Evolutionary conservation across 2,329 filamentous ascomycete genomes (phyloP), one percentile per base, ranked within the genome.

Genomic region (Paecilomyces sp.): DNA sequence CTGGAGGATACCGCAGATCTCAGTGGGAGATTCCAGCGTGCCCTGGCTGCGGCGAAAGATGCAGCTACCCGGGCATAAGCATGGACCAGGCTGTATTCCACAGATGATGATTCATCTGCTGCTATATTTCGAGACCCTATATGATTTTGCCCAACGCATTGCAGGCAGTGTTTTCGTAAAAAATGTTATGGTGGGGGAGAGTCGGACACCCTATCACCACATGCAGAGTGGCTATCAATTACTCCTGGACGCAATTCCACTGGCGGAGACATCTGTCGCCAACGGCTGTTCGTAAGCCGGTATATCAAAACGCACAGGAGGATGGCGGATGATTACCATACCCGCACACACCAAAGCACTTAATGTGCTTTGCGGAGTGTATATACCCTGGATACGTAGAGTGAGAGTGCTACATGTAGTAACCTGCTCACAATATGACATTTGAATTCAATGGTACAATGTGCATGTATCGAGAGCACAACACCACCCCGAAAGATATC

Each of bases 1-100:
- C 75, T 99, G 57, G 94, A 99, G 73, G 90, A 94, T 62, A 83
- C 86, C 1, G 78, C 81, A 25, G 83, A 87, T 60, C 75, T 97
- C 66, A 81, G 83, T 33, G 74, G 73, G 13, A 83, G 82, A 18
- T 90, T 97, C 68, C 75, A 81, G 60, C 79, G 73, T 56, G 93
- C 93, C n/a, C 78, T 97, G 61, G 79, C 83, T 58, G 88, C 85
- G 36, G 79, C 82, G 18, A 41, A 47, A 30, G 52, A 36, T n/a
- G 55, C 34, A n/a, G 9, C 22, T n/a, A 13, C 28, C 3, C 11
- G 50, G 12, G 8, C 13, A 4, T 57, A 57, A 22, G 18, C 5
- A 41, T 47, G 9, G 33, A 36, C 36, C 54, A 24, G 25, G 30
- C 28, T 6, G 8, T n/a, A n/a, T 47, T 9, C 9, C 15, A 9